phyloP scores from a whole-genome alignment of 1,284 basidiomycete species.

The Mycena sp. region DNA sequence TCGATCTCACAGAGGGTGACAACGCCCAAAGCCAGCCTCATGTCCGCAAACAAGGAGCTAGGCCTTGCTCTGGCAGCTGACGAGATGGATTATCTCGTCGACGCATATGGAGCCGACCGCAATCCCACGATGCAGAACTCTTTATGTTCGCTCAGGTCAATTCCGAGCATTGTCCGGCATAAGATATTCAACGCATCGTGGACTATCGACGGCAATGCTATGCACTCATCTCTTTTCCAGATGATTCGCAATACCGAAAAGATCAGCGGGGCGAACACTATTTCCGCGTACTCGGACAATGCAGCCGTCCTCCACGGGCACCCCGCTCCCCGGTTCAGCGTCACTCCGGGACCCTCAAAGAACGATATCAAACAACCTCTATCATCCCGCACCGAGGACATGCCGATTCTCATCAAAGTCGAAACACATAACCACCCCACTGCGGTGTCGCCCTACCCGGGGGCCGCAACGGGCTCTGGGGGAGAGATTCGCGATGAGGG shows the following conservation, averaged over 20 bases:
- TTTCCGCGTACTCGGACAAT: conserved; percentile 98
- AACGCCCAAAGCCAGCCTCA: conserved; percentile 68
- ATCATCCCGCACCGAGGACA: conserved; percentile 74
- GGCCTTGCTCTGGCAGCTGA: conserved; percentile 92
- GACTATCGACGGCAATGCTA: conserved; percentile 83
- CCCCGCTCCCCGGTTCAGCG: conserved; percentile 81
- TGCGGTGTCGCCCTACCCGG: conserved; percentile 98
- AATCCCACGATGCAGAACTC: conserved; percentile 96
- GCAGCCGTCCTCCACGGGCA: conserved; percentile 93
- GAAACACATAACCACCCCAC: conserved; percentile 99
- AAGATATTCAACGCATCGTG: conserved; percentile 99
- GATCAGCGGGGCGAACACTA: conserved; percentile 79
- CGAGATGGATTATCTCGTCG: conserved; percentile 94
- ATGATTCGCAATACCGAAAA: conserved; percentile 99
- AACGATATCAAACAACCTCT: conserved; percentile 53
- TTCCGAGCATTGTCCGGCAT: conserved; percentile 98
- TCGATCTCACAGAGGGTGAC: conserved; percentile 60
- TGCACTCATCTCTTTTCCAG: conserved; percentile 88
- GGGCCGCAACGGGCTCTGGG: conserved; percentile 96
- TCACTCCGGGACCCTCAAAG: conserved; percentile 46
- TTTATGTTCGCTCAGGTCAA: conserved; percentile 99
- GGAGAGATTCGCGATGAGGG: conserved; percentile 99
- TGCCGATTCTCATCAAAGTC: conserved; percentile 96
- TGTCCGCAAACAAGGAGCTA: conserved; percentile 83
- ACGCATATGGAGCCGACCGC: conserved; percentile 82